A percentile compares a stretch with the other conserved stretches of the same genome.
Evolutionary conservation across 495 filamentous ascomycete genomes (phyloP).

Genomic region (Lepraria neglecta): DNA sequence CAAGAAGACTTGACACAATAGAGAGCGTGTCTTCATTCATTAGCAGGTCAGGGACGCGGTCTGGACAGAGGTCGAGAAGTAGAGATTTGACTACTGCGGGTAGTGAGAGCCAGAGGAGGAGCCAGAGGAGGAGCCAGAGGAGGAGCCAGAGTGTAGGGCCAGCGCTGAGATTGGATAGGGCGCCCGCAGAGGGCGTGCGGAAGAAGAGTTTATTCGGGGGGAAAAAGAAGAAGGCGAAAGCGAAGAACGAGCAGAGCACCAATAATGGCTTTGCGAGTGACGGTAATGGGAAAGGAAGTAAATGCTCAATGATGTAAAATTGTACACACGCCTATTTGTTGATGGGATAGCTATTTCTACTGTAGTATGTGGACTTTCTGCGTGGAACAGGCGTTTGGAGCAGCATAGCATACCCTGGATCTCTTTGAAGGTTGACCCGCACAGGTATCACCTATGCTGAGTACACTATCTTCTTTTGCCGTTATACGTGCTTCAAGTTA

Average conservation of each 20-base stretch:
- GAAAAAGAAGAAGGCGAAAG: conserved; percentile 36
- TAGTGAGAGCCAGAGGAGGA: conserved; percentile 41
- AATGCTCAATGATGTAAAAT: conserved; percentile 1
- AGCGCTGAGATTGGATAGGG: conserved; percentile 20
- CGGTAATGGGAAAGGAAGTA: neutral
- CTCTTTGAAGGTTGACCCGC: no score
- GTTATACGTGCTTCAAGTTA: no score
- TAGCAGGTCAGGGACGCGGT: conserved; percentile 27
- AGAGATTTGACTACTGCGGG: conserved; percentile 27
- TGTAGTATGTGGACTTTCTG: neutral
- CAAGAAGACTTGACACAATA: conserved; percentile 45
- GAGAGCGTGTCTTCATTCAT: conserved; percentile 35
- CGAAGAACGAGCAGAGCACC: conserved; percentile 29
- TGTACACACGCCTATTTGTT: neutral
- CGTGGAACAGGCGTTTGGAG: neutral
- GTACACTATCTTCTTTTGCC: no score
- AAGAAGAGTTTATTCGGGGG: conserved; percentile 47
- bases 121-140: conserved; percentile 38
- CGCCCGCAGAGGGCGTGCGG: conserved; percentile 30
- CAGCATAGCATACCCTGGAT: no score
- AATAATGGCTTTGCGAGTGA: neutral
- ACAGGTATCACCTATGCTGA: no score
- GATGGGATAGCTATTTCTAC: neutral
- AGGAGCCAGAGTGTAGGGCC: conserved; percentile 35
- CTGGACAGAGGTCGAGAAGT: conserved; percentile 22